Conservation (phyloP, 768 basidiomycete genomes). For the Naganishia friedmannii region DNA sequence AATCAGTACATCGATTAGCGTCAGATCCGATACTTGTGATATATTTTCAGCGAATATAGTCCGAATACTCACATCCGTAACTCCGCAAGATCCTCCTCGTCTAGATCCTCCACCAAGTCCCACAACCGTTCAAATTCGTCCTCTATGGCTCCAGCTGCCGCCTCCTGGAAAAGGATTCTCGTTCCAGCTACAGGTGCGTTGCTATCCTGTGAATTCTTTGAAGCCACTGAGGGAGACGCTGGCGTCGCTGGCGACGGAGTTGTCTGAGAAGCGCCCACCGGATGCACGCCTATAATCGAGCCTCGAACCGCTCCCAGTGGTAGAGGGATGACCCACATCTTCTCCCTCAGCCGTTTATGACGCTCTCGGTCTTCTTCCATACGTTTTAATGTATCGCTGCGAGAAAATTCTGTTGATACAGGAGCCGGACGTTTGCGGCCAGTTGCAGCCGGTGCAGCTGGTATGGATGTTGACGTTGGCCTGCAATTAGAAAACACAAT, state of each 20-base stretch:
- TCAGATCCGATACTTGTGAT: neutral
- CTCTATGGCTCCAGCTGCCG: constrained; percentile 42
- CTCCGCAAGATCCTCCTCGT: constrained; percentile 45
- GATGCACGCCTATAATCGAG: neutral
- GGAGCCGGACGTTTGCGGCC: constrained; percentile 29
- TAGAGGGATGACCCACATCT: constrained; percentile 65
- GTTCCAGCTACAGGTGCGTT: constrained; percentile 26
- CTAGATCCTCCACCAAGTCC: constrained; percentile 47
- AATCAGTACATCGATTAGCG: neutral
- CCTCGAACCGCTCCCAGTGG: constrained; percentile 37
- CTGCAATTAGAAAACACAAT: neutral
- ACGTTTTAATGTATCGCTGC: constrained; percentile 72
- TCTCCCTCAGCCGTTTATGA: constrained; percentile 84
- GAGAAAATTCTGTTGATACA: constrained; percentile 54
- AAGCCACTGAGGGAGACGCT: constrained; percentile 42
- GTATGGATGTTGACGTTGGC: neutral
- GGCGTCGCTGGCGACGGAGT: constrained; percentile 49
- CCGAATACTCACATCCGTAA: constrained; percentile 42
- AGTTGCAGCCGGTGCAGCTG: neutral
- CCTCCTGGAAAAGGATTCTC: neutral
- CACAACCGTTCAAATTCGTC: constrained; percentile 55
- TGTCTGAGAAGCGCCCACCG: neutral
- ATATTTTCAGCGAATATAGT: neutral
- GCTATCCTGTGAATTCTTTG: constrained; percentile 7
- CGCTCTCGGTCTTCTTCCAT: constrained; percentile 91